Evolutionary conservation across 768 basidiomycete genomes (phyloP), one percentile per base, ranked within the genome.

Genomic region (Lentinus tigrinus): DNA sequence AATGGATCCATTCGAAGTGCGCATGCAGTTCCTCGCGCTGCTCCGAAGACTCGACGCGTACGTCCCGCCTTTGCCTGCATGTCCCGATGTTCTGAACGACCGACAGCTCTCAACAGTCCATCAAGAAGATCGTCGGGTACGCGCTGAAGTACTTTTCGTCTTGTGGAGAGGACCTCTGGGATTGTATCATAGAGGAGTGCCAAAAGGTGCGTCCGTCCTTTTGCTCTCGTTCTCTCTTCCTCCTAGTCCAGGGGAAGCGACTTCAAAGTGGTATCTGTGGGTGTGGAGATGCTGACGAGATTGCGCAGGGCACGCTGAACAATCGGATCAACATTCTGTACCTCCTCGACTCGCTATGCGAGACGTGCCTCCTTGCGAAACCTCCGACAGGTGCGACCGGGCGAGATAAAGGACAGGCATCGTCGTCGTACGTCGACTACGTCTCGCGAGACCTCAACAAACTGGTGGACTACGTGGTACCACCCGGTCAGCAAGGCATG

Each of bases 91-190:
- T 61, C 67, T 73, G 63, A 73, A 60, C 49, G 56, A 60, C 67
- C 52, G 23, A 14, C 58, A 93, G 90, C 65, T 86, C 92, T 27
- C 92, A 93, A 67, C 86, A 85, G 66, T 94, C 91, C 13, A 95
- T 95, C 52, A 90, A 92, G 72, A 91, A 89, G 70, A 88, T 91
- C 36, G 94, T 95, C 31, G 79, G 81, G 9, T 95, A 86, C 66
- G 91, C 93, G 0, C 78, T 95, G 54, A 94, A 94, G 70, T 87
- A 90, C 67, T 94, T 89, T 53, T 78, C 87, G 5, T 82, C 82
- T 56, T 95, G 93, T 55, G 93, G 91, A 6, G 93, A 96, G 66
- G 93, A 97, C 71, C 72, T 96, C 11, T 96, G 94, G 95, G 93
- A 95, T 64, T 95, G 93, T 65, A 82, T 96, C 38, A 73, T 94